Percentiles rank a stretch among this genome's conserved stretches.
These are phyloP conservation scores for Zarea fungicola DNA, from an alignment of 2,329 filamentous ascomycete genomes.

Conservation along the genomic window DNA sequence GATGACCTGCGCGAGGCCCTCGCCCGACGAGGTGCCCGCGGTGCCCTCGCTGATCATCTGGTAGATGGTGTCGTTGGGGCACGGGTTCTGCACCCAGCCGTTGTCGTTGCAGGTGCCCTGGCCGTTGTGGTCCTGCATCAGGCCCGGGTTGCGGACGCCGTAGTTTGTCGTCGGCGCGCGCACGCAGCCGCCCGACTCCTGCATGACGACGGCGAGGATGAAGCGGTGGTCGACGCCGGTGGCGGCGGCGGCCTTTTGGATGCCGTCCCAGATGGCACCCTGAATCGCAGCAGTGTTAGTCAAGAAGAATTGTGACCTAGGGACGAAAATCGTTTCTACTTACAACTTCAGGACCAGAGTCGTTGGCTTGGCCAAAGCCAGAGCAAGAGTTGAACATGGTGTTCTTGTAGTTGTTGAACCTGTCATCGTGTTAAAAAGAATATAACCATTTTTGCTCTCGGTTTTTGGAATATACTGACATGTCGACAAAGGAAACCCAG, in stretches of 20 bases:
- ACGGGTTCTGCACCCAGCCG: slow-evolving; percentile 19
- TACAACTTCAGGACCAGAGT: slow-evolving; percentile 20
- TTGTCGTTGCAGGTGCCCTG: slow-evolving; percentile 30
- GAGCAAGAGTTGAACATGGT: slow-evolving; percentile 19
- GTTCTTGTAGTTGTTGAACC: slow-evolving; percentile 24
- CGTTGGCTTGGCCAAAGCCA: slow-evolving; percentile 13
- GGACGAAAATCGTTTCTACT: slow-evolving; percentile 12
- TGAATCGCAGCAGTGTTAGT: slow-evolving; percentile 4
- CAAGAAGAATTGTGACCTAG: background rate
- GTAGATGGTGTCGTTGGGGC: slow-evolving; percentile 21
- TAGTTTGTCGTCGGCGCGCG: slow-evolving; percentile 35
- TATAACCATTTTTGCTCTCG: too few species aligned
- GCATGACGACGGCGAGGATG: slow-evolving; percentile 39
- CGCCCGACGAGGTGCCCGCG: slow-evolving; percentile 34
- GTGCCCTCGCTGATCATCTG: slow-evolving; percentile 37
- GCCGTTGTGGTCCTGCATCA: slow-evolving; percentile 35
- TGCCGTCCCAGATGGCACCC: slow-evolving; percentile 26
- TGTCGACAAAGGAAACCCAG: slow-evolving; percentile 26
- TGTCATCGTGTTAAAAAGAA: slow-evolving; percentile 1
- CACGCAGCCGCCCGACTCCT: slow-evolving; percentile 41
- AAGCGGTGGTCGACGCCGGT: slow-evolving; percentile 33
- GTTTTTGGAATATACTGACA: too few species aligned
- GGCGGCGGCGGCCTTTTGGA: slow-evolving; percentile 25
- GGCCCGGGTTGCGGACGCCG: slow-evolving; percentile 37
- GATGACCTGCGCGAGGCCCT: slow-evolving; percentile 36